Evolutionary conservation across 768 basidiomycete genomes (phyloP).

Genomic region (Lactarius sp.): DNA sequence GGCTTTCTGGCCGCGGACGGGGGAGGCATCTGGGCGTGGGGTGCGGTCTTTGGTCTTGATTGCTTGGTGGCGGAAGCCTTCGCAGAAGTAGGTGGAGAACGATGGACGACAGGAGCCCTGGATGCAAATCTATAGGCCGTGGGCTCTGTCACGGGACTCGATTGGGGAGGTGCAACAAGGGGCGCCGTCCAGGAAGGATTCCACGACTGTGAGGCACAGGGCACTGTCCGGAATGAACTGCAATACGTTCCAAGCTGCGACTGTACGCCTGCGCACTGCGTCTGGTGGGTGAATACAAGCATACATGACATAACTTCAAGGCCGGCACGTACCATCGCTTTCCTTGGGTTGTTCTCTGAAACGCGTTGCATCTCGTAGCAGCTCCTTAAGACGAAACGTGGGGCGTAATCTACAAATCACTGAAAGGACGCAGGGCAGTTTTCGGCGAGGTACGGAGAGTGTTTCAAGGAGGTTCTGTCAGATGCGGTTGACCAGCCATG

Average conservation of each 20-base stretch:
- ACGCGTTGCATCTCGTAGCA: background rate
- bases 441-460: background rate
- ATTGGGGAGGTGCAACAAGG: slow-evolving; percentile 1
- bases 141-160: slow-evolving; percentile 3
- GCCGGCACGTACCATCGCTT: slow-evolving; percentile 1
- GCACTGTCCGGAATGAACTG: slow-evolving; percentile 9
- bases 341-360: background rate
- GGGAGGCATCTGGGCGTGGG: background rate
- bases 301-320: background rate
- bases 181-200: slow-evolving; percentile 15
- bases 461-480: background rate
- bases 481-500: slow-evolving; percentile 1
- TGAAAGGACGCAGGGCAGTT: background rate
- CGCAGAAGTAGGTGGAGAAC: slow-evolving; percentile 2
- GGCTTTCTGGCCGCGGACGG: background rate
- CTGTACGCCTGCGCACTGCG: background rate
- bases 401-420: background rate
- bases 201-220: background rate
- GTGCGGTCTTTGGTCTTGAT: background rate
- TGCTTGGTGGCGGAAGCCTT: slow-evolving; percentile 1
- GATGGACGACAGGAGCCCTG: slow-evolving; percentile 12
- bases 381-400: background rate
- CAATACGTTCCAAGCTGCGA: background rate
- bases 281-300: background rate
- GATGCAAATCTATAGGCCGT: slow-evolving; percentile 17